Evolutionary conservation across 495 filamentous ascomycete genomes (phyloP).

Genomic region (Talaromyces proteolyticus): DNA sequence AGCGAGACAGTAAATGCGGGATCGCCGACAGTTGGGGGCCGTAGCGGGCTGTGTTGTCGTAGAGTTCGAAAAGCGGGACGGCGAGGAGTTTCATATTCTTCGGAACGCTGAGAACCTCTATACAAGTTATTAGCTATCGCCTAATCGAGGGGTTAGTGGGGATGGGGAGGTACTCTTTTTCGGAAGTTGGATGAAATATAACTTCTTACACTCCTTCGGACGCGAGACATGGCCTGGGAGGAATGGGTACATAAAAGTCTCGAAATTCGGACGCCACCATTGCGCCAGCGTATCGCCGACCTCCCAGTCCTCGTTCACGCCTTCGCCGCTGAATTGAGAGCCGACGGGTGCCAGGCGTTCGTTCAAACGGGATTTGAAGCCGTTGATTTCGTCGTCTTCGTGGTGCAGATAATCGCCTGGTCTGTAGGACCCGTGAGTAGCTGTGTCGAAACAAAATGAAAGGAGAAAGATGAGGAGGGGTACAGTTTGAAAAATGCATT

Average conservation of each 20-base stretch:
- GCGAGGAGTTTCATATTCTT: constrained; percentile 99
- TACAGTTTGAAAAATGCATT: constrained; percentile 98
- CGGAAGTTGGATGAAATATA: constrained; percentile 93
- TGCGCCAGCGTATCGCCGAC: constrained; percentile 91
- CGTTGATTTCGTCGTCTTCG: constrained; percentile 84
- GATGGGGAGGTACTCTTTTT: constrained; percentile 64
- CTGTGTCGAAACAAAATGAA: not conserved
- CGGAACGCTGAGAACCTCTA: constrained; percentile 93
- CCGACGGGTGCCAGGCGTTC: constrained; percentile 90
- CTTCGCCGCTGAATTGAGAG: constrained; percentile 78
- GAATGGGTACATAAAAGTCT: constrained; percentile 99
- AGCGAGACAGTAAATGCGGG: constrained; percentile 85
- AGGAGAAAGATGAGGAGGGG: constrained; percentile 8
- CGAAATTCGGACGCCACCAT: constrained; percentile 98
- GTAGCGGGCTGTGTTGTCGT: constrained; percentile 93
- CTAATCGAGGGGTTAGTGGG: constrained; percentile 13
- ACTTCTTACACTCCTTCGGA: constrained; percentile 98
- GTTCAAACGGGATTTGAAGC: constrained; percentile 88
- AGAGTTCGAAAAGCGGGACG: constrained; percentile 93
- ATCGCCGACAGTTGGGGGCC: constrained; percentile 95
- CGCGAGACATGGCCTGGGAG: constrained; percentile 91
- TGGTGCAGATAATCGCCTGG: constrained; percentile 93
- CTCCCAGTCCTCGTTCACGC: constrained; percentile 85
- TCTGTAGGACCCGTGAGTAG: constrained; percentile 25
- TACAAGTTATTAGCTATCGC: not conserved